Percentiles rank a stretch among this genome's conserved stretches.
phyloP scores from a whole-genome alignment of 768 basidiomycete species.

The Jaapia argillacea region DNA sequence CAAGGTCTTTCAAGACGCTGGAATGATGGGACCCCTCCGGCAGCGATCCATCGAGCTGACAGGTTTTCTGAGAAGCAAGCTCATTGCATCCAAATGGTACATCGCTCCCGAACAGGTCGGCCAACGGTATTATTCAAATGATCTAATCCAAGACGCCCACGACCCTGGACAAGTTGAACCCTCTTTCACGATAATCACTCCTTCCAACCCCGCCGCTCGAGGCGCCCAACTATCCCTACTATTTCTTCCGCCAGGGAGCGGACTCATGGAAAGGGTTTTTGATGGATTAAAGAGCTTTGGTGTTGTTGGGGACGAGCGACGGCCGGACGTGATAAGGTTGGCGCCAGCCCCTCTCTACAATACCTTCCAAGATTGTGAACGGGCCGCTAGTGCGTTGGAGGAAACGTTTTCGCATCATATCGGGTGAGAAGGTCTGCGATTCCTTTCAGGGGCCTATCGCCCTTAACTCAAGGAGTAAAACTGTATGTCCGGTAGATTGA shows the following conservation, averaged over 20 bases:
- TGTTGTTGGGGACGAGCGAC: constrained; percentile 85
- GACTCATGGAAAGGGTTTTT: constrained; percentile 64
- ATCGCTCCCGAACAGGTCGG: constrained; percentile 30
- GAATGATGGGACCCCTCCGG: constrained; percentile 62
- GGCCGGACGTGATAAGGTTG: constrained; percentile 87
- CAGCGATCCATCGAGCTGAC: constrained; percentile 68
- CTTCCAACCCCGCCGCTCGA: constrained; percentile 49
- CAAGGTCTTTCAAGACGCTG: constrained; percentile 67
- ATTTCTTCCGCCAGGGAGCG: constrained; percentile 52
- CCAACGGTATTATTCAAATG: constrained; percentile 19
- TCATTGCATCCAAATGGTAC: constrained; percentile 56
- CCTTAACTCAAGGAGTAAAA: too few species aligned
- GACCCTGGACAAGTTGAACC: constrained; percentile 8
- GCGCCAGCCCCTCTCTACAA: constrained; percentile 86
- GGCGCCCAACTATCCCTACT: constrained; percentile 86
- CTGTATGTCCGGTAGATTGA: too few species aligned
- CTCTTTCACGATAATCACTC: constrained; percentile 92
- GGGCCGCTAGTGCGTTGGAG: constrained; percentile 57
- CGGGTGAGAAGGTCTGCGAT: too few species aligned
- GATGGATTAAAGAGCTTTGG: constrained; percentile 52
- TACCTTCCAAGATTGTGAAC: constrained; percentile 65
- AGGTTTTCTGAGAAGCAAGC: constrained; percentile 50
- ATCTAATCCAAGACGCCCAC: constrained; percentile 9
- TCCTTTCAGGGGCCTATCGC: too few species aligned
- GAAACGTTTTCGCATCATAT: too few species aligned